Conservation (phyloP, 306 rosid genomes). For the Echinosophora koreensis region DNA sequence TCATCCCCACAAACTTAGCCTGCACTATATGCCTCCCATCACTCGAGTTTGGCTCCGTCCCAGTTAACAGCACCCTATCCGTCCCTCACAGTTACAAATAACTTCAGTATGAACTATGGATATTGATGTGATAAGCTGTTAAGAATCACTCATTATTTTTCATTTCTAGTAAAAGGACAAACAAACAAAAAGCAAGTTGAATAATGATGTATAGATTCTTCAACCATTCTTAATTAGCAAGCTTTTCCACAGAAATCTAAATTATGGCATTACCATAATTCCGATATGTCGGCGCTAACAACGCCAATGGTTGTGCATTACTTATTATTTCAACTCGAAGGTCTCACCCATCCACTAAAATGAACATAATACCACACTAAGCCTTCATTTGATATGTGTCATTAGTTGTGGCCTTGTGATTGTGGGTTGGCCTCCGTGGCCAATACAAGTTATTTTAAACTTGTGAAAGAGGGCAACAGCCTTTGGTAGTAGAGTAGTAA, state of each 20-base stretch:
- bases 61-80: no score
- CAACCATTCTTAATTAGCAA: not conserved
- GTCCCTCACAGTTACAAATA: no score
- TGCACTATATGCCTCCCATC: no score
- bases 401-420: slow-evolving; percentile 15
- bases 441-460: not conserved
- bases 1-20: no score
- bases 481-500: no score
- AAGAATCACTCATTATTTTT: not conserved
- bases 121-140: not conserved
- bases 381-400: slow-evolving; percentile 3
- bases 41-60: no score
- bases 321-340: slow-evolving; percentile 10
- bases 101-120: not conserved
- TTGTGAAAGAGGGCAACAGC: slow-evolving; percentile 7
- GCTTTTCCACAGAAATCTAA: not conserved
- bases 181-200: not conserved
- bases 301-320: slow-evolving; percentile 39
- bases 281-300: slow-evolving; percentile 33
- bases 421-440: not conserved
- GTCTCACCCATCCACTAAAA: slow-evolving; percentile 35
- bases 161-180: not conserved
- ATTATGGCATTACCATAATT: not conserved
- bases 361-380: slow-evolving; percentile 32
- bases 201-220: not conserved